Conservation (phyloP, 2,329 filamentous ascomycete species). For the Pezicula radicicola region DNA sequence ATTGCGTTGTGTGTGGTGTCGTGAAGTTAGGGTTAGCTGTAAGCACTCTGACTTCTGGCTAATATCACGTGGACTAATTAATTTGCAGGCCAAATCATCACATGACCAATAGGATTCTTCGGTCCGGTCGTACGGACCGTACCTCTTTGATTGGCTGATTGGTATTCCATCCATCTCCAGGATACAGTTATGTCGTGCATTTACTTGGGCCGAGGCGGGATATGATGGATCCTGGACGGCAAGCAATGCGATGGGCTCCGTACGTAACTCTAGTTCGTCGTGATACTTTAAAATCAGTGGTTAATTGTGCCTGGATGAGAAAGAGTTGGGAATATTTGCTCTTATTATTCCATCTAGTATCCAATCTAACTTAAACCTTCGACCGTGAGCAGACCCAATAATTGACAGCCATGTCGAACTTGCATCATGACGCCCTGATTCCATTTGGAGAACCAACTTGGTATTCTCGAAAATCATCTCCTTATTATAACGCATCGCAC, state of each 20-base stretch:
- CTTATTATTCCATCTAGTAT: not conserved
- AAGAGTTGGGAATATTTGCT: too few species aligned
- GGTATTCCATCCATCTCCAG: not conserved
- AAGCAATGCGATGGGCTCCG: not conserved
- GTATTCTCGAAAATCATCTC: slow-evolving; percentile 43
- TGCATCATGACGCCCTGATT: not conserved
- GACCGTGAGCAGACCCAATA: not conserved
- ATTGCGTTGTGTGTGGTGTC: too few species aligned
- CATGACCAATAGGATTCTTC: not conserved
- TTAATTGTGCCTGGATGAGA: too few species aligned
- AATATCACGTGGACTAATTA: not conserved
- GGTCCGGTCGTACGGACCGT: not conserved
- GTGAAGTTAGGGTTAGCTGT: too few species aligned
- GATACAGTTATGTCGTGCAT: too few species aligned
- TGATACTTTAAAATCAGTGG: not conserved
- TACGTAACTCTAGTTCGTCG: too few species aligned
- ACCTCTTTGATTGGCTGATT: not conserved
- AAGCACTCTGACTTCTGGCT: too few species aligned
- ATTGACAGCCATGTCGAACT: not conserved
- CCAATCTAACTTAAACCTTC: not conserved
- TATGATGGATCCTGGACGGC: not conserved
- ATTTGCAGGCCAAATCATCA: not conserved
- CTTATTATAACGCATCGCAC: slow-evolving; percentile 92
- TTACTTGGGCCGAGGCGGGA: not conserved
- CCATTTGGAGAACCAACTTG: slow-evolving; percentile 9